Conservation (phyloP, 225 moss, liverwort and hornwort genomes). For the Climacium dendroides region DNA sequence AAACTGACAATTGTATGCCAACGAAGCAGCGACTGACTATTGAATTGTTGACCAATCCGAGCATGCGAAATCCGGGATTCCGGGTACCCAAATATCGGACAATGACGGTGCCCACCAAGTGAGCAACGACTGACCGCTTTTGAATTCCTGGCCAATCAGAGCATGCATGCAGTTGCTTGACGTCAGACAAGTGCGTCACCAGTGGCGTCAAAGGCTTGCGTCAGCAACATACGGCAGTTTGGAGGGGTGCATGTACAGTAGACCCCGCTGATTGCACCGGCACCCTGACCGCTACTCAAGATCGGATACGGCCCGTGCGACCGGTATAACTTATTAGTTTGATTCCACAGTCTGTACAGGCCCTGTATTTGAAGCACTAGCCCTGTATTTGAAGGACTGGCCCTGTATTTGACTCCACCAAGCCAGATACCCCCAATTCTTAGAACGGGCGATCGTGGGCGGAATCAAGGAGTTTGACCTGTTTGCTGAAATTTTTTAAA, state of each 20-base stretch:
- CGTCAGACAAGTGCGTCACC: not conserved
- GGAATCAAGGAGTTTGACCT: not conserved
- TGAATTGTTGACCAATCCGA: not conserved
- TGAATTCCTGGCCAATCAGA: not conserved
- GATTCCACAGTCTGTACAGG: not conserved
- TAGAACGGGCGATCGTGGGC: too few relatives aligned
- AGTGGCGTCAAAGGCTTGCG: not conserved
- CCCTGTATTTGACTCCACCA: not conserved
- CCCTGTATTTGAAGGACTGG: too few relatives aligned
- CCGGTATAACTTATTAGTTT: not conserved
- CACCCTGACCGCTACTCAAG: not conserved
- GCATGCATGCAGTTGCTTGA: not conserved
- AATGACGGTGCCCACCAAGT: not conserved
- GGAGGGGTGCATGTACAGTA: not conserved
- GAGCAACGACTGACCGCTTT: not conserved
- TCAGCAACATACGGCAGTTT: not conserved
- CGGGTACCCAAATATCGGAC: not conserved
- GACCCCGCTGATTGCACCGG: not conserved
- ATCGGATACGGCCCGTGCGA: not conserved
- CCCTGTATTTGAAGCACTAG: not conserved
- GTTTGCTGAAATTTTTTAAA: not conserved
- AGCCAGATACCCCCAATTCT: not conserved
- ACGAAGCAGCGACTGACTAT: not conserved
- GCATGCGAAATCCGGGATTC: not conserved
- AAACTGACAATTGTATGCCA: not conserved